Evolutionary conservation across 2,329 filamentous ascomycete genomes (phyloP), one percentile per base, ranked within the genome.

Genomic region (Aspergillus viridinutans): DNA sequence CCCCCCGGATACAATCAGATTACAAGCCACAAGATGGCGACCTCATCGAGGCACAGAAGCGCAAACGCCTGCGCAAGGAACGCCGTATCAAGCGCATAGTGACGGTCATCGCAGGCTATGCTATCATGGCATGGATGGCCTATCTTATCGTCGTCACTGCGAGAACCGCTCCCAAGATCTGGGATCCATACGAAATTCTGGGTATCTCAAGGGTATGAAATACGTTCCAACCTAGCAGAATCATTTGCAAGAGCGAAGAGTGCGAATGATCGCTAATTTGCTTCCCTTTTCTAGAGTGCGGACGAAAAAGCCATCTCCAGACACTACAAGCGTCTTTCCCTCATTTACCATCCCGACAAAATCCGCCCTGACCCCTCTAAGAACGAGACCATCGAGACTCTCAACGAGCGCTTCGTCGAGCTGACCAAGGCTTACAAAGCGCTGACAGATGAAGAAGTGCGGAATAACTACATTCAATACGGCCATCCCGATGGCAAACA

Each of bases 401-500:
- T 97, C 67, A 99, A 94, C 75, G 83, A 92, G 58, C 83, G 87
- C 73, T 99, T 94, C 78, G 92, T 97, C 56, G 92, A 97, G 70
- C 85, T 97, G 67, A 94, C 91, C 65, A 99, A 99, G 80, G 94
- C 94, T 6, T 99, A 97, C 83, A 96, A 99, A 77, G 89, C 94
- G 3, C 84, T 99, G 50, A 99, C 95, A 4, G 94, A 99, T 71
- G 95, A 99, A 77, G 94, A 97, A 45, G 84, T 97, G 59, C 90
- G 94, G 70, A 96, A 96, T 78, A 99, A 99, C 80, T 99, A 90
- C 76, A 87, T 96, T 53, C 90, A 96, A 74, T 99, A 89, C 69
- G 94, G 94, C 55, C 92, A 99, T 74, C 94, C 94, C 6, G 94
- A 99, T 72, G 94, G 94, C 71, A 97, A 97, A 82, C 94, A 99